Evolutionary conservation across 306 rosid genomes (phyloP), one percentile per base, ranked within the genome.

Genomic region (Dalbergia cochinchinensis): DNA sequence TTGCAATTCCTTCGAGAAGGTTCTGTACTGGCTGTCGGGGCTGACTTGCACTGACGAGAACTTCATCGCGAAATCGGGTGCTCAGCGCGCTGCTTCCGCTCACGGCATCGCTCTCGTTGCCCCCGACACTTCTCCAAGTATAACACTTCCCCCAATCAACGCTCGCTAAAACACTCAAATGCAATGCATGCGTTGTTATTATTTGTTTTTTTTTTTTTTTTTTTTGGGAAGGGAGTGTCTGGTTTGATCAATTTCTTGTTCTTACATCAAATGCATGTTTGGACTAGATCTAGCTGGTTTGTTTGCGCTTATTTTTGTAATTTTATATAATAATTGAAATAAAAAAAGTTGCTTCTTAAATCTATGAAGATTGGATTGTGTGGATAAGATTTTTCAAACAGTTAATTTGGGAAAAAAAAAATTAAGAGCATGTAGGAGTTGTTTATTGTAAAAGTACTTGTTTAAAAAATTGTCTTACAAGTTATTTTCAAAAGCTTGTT

Each of bases 101-200:
- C 86, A 92, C 73, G 94, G 92, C 44, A 63, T 95, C 82, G 98
- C 97, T 61, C 65, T 95, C 76, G 75, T 95, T 85, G 86, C 77
- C n/a, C 97, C 86, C 26, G 99, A 95, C 76, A 95, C 99, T 19
- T 95, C 99, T 65, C 99, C 99, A 48, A 90, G 99, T 95, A 88
- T 80, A 88, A 10, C 5, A 35, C 41, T 35, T 53, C n/a, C 16
- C 2, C 11, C 19, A 58, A 8, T 20, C 12, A 58, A 58, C 64
- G 5, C 9, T 47, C 14, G 5, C 9, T 47, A 1, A 11, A 47
- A 10, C 4, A 47, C 10, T 10, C 3, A 3, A 42, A 42, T 47
- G 15, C 14, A 47, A 10, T 13, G 15, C 9, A 6, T 7, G 2
- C 47, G 11, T 58, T 20, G 14, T 3, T 12, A 3, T 6, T 4